A percentile compares a stretch with the other conserved stretches of the same genome.
Conservation (phyloP, 108 stramenopile genomes). For the Schizochytrium sp. region DNA sequence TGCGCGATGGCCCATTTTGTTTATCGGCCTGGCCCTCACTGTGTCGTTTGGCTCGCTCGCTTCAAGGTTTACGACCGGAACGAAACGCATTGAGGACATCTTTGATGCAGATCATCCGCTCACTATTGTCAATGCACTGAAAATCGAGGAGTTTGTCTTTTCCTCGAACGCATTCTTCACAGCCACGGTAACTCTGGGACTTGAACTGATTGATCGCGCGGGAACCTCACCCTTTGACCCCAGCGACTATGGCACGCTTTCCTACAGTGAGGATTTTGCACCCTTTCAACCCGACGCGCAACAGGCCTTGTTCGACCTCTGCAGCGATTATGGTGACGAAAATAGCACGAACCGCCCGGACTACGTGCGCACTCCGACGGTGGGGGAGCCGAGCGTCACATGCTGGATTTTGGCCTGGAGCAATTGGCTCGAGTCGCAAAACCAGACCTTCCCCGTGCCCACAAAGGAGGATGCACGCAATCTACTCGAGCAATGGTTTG, state of each 20-base stretch:
- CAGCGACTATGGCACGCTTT: background rate
- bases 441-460: background rate
- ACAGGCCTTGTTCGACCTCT: background rate
- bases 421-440: background rate
- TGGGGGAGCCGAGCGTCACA: background rate
- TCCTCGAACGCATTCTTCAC: background rate
- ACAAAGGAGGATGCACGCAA: background rate
- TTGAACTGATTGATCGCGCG: constrained; percentile 21
- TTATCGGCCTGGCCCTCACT: background rate
- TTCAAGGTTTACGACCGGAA: background rate
- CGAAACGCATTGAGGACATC: background rate
- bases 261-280: background rate
- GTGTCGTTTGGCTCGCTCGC: background rate
- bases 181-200: constrained; percentile 1
- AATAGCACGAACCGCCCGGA: background rate
- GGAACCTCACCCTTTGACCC: constrained; percentile 11
- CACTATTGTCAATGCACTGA: background rate
- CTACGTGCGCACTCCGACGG: background rate
- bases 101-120: background rate
- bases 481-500: background rate
- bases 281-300: background rate
- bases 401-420: background rate
- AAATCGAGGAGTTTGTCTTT: background rate
- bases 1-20: background rate
- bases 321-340: background rate